Evolutionary conservation across 2,329 filamentous ascomycete species (phyloP).

Genomic region (Exserohilum rostratum): DNA sequence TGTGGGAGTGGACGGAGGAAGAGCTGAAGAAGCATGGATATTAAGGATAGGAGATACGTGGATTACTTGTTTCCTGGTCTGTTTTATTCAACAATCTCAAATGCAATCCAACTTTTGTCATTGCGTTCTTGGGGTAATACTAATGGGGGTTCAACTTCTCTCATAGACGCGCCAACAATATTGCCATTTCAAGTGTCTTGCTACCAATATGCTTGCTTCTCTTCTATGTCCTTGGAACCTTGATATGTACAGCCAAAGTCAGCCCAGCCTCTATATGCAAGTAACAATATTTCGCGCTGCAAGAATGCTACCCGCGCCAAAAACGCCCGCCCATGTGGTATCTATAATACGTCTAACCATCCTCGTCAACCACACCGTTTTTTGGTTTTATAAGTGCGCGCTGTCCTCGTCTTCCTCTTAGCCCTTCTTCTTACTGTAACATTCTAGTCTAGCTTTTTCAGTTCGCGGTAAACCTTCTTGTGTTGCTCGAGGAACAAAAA

Average conservation of each 20-base stretch:
- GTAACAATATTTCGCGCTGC: background rate
- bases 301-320: slow-evolving; percentile 4
- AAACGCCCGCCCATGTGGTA: slow-evolving; percentile 9
- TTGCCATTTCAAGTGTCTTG: background rate
- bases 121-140: background rate
- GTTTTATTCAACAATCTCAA: too few species aligned
- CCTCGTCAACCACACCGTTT: background rate
- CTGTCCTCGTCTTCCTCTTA: too few species aligned
- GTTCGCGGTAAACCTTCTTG: slow-evolving; percentile 71
- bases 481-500: slow-evolving; percentile 88
- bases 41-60: slow-evolving; percentile 6
- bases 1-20: slow-evolving; percentile 49
- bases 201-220: background rate
- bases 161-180: background rate
- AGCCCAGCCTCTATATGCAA: background rate
- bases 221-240: background rate
- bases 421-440: background rate
- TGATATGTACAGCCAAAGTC: background rate
- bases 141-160: background rate
- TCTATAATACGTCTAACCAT: background rate
- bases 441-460: slow-evolving; percentile 21
- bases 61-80: too few species aligned
- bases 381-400: background rate
- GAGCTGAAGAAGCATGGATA: slow-evolving; percentile 44
- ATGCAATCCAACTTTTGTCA: background rate